phyloP scores from a whole-genome alignment of 257 asterid species.

The Verbena officinalis region DNA sequence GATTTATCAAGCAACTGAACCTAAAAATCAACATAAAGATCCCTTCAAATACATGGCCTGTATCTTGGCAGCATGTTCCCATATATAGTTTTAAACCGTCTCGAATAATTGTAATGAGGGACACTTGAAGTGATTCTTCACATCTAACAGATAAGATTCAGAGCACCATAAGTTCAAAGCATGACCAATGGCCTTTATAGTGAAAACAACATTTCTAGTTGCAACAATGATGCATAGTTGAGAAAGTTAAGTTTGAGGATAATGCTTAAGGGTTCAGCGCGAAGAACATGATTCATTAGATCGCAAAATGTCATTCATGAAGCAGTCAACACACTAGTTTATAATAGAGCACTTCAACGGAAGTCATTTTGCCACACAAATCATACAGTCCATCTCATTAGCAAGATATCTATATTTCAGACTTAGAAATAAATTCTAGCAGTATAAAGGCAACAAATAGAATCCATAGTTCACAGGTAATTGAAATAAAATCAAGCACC shows the following conservation, averaged over 20 bases:
- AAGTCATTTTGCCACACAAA: not conserved
- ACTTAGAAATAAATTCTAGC: conserved; percentile 2
- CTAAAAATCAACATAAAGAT: not conserved
- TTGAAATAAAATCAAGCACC: conserved; percentile 12
- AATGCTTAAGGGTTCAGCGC: not conserved
- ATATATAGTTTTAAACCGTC: not conserved
- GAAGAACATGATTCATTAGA: not conserved
- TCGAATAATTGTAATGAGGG: not conserved
- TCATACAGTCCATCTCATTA: not conserved
- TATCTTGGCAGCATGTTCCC: not conserved
- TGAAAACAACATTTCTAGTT: not conserved
- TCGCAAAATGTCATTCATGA: not conserved
- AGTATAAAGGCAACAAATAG: not conserved
- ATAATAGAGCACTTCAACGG: not conserved
- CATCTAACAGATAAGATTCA: not conserved
- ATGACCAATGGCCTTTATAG: not conserved
- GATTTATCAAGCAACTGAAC: too few species aligned
- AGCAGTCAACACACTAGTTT: not conserved
- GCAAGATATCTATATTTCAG: not conserved
- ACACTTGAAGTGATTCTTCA: not conserved
- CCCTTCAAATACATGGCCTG: not conserved
- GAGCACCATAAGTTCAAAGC: not conserved
- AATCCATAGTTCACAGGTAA: not conserved
- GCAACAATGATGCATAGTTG: not conserved
- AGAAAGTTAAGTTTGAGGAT: conserved; percentile 7